A percentile compares a stretch with the other conserved stretches of the same genome.
Evolutionary conservation across 2,329 filamentous ascomycete genomes (phyloP).

Genomic region (Ilyonectria sp.): DNA sequence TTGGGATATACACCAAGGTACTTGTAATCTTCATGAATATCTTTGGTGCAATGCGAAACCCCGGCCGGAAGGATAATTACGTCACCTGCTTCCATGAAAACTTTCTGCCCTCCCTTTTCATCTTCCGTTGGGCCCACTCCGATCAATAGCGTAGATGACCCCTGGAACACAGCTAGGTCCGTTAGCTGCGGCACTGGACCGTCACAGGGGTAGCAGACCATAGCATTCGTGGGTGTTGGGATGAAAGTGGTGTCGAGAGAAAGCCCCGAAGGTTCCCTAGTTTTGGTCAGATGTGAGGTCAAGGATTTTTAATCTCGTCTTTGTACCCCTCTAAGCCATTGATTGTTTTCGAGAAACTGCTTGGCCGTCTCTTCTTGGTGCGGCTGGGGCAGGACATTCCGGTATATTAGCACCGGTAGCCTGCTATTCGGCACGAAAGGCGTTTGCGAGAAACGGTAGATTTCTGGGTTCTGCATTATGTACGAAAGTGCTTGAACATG

Average conservation of each 20-base stretch:
- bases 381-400: constrained; percentile 11
- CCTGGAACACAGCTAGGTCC: constrained; percentile 11
- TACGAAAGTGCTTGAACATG: not conserved
- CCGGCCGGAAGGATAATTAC: constrained; percentile 20
- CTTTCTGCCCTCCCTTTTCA: not conserved
- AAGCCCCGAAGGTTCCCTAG: constrained; percentile 12
- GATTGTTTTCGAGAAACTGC: not conserved
- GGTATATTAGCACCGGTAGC: constrained; percentile 4
- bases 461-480: constrained; percentile 1
- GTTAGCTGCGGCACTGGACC: not conserved
- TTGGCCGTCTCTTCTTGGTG: not conserved
- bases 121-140: constrained; percentile 21
- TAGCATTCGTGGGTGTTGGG: constrained; percentile 23
- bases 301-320: too few relatives aligned
- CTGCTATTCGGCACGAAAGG: constrained; percentile 13
- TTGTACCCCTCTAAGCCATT: constrained; percentile 2
- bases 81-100: constrained; percentile 12
- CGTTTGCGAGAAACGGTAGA: constrained; percentile 1
- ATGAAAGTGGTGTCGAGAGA: constrained; percentile 16
- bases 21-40: constrained; percentile 10
- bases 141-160: constrained; percentile 21
- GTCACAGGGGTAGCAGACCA: not conserved
- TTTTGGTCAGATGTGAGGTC: not conserved
- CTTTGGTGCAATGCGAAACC: constrained; percentile 20
- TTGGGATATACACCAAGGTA: constrained; percentile 22